phyloP scores from a whole-genome alignment of 2,329 filamentous ascomycete species.

The Diaporthe amygdali region DNA sequence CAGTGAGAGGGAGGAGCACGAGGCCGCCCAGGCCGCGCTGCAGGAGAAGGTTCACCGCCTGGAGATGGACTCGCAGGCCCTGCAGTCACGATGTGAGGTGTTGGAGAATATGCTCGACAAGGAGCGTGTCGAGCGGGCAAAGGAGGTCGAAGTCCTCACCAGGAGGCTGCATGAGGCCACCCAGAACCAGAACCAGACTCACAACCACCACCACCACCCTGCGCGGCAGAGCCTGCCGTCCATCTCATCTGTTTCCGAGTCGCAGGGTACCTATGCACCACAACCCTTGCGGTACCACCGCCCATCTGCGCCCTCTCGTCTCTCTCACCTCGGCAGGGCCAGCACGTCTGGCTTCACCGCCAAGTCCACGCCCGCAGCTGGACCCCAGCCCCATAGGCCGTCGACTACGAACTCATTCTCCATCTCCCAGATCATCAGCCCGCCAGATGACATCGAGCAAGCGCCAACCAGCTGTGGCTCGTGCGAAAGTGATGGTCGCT shows the following conservation, averaged over 20 bases:
- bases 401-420: conserved; percentile 46
- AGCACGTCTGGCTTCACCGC: conserved; percentile 24
- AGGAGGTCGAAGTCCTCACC: conserved; percentile 24
- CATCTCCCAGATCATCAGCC: conserved; percentile 63
- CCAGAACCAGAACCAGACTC: background rate
- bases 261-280: conserved; percentile 19
- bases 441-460: conserved; percentile 49
- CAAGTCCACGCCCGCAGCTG: conserved; percentile 11
- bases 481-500: conserved; percentile 57
- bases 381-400: conserved; percentile 31
- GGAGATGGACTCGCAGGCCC: conserved; percentile 70
- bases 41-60: conserved; percentile 63
- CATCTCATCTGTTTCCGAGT: conserved; percentile 19
- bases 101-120: conserved; percentile 69
- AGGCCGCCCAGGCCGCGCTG: conserved; percentile 62
- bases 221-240: conserved; percentile 25
- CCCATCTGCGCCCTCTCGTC: conserved; percentile 24
- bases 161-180: conserved; percentile 22
- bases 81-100: conserved; percentile 64
- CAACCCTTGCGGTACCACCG: conserved; percentile 25
- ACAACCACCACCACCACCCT: conserved; percentile 8
- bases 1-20: conserved; percentile 61
- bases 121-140: conserved; percentile 54
- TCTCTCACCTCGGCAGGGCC: conserved; percentile 9
- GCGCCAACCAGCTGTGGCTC: conserved; percentile 57